A percentile compares a stretch with the other conserved stretches of the same genome.
Evolutionary conservation across 2,329 filamentous ascomycete genomes (phyloP).

Genomic region (Cytospora mali): DNA sequence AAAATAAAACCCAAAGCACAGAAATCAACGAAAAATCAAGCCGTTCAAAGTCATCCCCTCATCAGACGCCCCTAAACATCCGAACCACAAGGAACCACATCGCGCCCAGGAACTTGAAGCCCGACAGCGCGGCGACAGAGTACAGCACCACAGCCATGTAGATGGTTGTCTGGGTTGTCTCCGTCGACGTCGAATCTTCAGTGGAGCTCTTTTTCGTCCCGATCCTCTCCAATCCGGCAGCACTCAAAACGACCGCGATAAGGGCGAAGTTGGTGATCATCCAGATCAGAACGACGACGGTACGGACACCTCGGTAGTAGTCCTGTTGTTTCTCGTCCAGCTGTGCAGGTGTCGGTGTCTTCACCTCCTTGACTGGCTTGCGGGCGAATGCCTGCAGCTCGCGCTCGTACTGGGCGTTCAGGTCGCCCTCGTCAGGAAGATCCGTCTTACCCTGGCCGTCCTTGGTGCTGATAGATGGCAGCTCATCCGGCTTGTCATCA

Average conservation of each 20-base stretch:
- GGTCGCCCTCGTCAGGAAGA: constrained; percentile 89
- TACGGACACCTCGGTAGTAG: constrained; percentile 96
- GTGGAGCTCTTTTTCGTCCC: constrained; percentile 15
- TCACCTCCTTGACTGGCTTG: constrained; percentile 76
- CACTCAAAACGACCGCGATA: constrained; percentile 81
- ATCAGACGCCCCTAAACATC: constrained; percentile 73
- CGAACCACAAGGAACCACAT: constrained; percentile 91
- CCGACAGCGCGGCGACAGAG: constrained; percentile 81
- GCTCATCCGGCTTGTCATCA: constrained; percentile 91
- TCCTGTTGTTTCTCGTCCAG: constrained; percentile 87
- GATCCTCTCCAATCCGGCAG: constrained; percentile 77
- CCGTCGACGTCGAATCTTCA: constrained; percentile 39
- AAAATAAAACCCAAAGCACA: constrained; percentile 11
- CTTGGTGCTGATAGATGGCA: constrained; percentile 86
- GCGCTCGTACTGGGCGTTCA: constrained; percentile 92
- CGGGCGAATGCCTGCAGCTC: constrained; percentile 74
- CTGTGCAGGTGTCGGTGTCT: constrained; percentile 55
- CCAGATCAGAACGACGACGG: constrained; percentile 89
- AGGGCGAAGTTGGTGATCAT: constrained; percentile 95
- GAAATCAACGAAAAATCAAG: constrained; percentile 20
- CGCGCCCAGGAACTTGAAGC: constrained; percentile 85
- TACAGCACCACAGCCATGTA: constrained; percentile 89
- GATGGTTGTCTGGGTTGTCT: constrained; percentile 63
- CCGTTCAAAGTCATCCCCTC: constrained; percentile 9
- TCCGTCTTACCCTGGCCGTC: constrained; percentile 91